A percentile compares a stretch with the other conserved stretches of the same genome.
Conservation (phyloP, 148 eudicot species). For the Rhododendron simsii region DNA sequence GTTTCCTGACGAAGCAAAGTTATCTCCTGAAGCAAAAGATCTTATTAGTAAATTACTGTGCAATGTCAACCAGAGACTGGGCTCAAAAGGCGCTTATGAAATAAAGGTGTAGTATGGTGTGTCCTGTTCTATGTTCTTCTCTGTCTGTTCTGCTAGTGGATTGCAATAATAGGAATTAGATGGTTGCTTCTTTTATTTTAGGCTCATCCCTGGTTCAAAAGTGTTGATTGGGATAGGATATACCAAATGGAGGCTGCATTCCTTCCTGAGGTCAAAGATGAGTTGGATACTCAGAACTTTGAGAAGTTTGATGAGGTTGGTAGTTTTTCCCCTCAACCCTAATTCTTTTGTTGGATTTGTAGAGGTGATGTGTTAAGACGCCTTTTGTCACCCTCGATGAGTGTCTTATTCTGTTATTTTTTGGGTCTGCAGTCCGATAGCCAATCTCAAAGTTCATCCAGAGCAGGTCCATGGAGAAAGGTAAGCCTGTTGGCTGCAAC, state of each 20-base stretch:
- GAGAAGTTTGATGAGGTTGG: conserved; percentile 90
- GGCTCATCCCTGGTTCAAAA: conserved; percentile 97
- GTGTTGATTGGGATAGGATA: conserved; percentile 71
- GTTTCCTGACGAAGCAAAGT: conserved; percentile 96
- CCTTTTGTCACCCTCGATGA: background rate
- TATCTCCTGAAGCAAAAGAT: conserved; percentile 93
- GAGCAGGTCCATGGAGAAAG: conserved; percentile 98
- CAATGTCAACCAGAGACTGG: conserved; percentile 86
- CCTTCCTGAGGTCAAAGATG: conserved; percentile 96
- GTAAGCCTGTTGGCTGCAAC: conserved; percentile 27
- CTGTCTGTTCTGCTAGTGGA: background rate
- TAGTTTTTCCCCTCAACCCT: conserved; percentile 10
- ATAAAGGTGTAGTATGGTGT: conserved; percentile 64
- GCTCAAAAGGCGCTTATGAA: conserved; percentile 91
- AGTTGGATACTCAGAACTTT: conserved; percentile 95
- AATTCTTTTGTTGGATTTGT: background rate
- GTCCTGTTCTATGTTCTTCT: conserved; percentile 10
- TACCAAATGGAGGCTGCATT: conserved; percentile 95
- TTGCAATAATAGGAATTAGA: background rate
- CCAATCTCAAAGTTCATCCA: conserved; percentile 54
- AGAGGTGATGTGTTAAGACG: conserved; percentile 41
- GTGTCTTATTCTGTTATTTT: conserved; percentile 6
- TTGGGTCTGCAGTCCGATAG: conserved; percentile 55
- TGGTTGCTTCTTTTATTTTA: conserved; percentile 44
- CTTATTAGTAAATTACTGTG: conserved; percentile 87